phyloP scores from a whole-genome alignment of 2,329 filamentous ascomycete species.

The Aspergillus novoparasiticus region DNA sequence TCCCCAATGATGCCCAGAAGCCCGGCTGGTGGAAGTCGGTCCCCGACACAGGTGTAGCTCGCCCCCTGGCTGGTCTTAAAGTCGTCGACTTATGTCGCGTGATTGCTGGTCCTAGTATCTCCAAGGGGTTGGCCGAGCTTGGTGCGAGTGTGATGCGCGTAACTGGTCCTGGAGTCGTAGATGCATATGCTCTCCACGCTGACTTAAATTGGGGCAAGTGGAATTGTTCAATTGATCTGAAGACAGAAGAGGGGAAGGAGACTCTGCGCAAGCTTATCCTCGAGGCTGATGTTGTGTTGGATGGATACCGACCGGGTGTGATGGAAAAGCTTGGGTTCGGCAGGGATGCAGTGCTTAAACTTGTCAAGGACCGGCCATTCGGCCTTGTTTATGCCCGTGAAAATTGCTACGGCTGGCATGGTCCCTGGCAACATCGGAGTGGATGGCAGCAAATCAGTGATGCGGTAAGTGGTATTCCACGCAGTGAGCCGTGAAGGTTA shows the following conservation, averaged over 20 bases:
- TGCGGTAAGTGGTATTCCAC: conserved; percentile 50
- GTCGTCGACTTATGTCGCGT: conserved; percentile 75
- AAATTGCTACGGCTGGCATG: conserved; percentile 69
- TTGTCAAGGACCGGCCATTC: conserved; percentile 59
- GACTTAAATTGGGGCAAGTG: conserved; percentile 75
- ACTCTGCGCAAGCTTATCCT: conserved; percentile 63
- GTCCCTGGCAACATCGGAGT: conserved; percentile 64
- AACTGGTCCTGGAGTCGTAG: conserved; percentile 66
- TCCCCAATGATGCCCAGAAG: not conserved
- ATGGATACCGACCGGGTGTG: conserved; percentile 71
- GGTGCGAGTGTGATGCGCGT: conserved; percentile 75
- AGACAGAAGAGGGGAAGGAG: conserved; percentile 54
- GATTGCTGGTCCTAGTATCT: conserved; percentile 74
- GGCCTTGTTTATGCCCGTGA: conserved; percentile 73
- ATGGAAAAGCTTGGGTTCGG: conserved; percentile 67
- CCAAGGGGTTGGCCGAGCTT: conserved; percentile 71
- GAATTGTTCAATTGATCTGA: conserved; percentile 66
- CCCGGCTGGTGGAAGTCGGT: not conserved
- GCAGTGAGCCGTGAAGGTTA: rapidly evolving
- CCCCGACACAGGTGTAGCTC: not conserved
- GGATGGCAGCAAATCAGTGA: conserved; percentile 76
- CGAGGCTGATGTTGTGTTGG: conserved; percentile 67
- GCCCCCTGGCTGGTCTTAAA: conserved; percentile 61
- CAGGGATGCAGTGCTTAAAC: conserved; percentile 54
- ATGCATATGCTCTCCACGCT: conserved; percentile 73